phyloP scores from a whole-genome alignment of 331 rosid genomes.

The Pyracantha coccinea region DNA sequence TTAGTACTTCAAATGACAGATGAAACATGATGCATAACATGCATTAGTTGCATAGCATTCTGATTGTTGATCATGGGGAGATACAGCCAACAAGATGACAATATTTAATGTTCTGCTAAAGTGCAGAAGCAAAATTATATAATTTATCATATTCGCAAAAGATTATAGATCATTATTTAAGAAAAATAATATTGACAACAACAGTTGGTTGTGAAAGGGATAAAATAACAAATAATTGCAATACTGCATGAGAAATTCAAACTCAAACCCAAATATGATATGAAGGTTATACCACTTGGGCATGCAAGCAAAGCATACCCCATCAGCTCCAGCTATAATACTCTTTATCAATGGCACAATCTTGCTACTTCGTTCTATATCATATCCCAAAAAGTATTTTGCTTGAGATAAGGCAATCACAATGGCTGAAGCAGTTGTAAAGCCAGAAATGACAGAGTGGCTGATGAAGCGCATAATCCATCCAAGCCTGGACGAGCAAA shows the following conservation, averaged over 20 bases:
- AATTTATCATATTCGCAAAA: background rate
- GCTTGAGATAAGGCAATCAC: conserved; percentile 94
- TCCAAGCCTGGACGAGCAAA: conserved; percentile 72
- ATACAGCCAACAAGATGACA: background rate
- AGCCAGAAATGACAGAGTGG: conserved; percentile 99
- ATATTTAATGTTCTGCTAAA: background rate
- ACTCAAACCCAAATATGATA: background rate
- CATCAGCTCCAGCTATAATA: conserved; percentile 77
- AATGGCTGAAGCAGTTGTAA: conserved; percentile 89
- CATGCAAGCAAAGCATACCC: conserved; percentile 48
- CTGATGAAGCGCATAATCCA: conserved; percentile 96
- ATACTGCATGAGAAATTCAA: background rate
- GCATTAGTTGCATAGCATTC: background rate
- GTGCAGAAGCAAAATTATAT: background rate
- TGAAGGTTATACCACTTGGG: conserved; percentile 17
- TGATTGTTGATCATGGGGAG: background rate
- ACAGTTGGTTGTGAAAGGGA: background rate
- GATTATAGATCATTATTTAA: background rate
- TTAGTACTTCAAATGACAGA: background rate
- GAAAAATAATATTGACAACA: background rate
- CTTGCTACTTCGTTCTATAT: conserved; percentile 65
- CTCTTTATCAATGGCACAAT: conserved; percentile 83
- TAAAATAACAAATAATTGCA: background rate
- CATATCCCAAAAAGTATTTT: conserved; percentile 85
- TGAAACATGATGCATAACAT: background rate